Conservation (phyloP, 169 alveolate species). For the Eimeria acervulina region DNA sequence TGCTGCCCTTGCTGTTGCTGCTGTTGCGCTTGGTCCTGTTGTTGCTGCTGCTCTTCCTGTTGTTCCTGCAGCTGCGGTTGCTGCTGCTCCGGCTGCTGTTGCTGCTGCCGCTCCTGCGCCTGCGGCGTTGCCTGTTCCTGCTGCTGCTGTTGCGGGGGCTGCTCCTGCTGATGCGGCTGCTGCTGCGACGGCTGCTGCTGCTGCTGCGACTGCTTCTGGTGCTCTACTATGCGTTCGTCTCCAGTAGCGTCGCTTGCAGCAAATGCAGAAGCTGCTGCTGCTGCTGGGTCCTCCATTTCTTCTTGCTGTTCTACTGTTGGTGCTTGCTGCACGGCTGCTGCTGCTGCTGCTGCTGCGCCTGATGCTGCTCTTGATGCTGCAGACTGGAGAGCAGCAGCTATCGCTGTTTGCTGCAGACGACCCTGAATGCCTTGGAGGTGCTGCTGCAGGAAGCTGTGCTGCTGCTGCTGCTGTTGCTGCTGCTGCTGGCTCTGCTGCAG, state of each 20-base stretch:
- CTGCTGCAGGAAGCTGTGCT: conserved; percentile 29
- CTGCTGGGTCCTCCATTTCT: background rate
- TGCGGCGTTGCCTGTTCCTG: too few relatives aligned
- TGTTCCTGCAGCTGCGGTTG: conserved; percentile 17
- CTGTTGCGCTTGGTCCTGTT: background rate
- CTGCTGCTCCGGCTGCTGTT: conserved; percentile 19
- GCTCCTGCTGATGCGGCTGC: conserved; percentile 21
- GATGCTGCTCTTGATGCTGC: background rate
- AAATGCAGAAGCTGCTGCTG: background rate
- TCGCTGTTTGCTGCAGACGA: too few relatives aligned
- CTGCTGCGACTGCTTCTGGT: background rate
- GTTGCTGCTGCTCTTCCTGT: background rate
- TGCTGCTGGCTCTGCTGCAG: too few relatives aligned
- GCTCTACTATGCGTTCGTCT: background rate
- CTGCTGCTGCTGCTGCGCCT: too few relatives aligned
- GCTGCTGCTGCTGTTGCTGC: conserved; percentile 29
- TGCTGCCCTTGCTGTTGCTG: background rate
- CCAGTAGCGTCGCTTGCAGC: background rate
- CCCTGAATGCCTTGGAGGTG: background rate
- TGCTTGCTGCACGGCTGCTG: background rate
- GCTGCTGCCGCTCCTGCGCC: background rate
- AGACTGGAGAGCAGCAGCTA: conserved; percentile 36
- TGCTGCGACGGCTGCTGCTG: conserved; percentile 18
- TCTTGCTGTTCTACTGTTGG: background rate
- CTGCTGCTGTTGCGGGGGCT: conserved; percentile 16